phyloP scores from a whole-genome alignment of 441 rosid species.

The Mallotus japonicus region DNA sequence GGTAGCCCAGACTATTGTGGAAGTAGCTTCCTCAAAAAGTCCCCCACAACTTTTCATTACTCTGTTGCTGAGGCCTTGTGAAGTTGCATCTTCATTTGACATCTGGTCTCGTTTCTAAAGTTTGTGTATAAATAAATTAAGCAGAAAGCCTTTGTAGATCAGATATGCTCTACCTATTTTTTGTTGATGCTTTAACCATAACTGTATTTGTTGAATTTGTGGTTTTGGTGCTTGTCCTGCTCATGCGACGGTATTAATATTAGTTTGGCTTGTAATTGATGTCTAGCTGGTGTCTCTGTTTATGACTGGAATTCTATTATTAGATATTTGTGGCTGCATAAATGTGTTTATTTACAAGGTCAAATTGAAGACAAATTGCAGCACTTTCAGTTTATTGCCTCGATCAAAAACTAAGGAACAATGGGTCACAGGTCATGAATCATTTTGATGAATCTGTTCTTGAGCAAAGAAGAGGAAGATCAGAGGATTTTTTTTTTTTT shows the following conservation, averaged over 20 bases:
- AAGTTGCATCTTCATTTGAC: conserved; percentile 14
- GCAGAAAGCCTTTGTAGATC: not conserved
- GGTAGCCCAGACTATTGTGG: conserved; percentile 50
- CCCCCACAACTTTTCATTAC: conserved; percentile 42
- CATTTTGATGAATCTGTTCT: too few species aligned
- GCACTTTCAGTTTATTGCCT: too few species aligned
- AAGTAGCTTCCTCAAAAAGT: conserved; percentile 44
- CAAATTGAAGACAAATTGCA: too few species aligned
- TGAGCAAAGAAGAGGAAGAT: too few species aligned
- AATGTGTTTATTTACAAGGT: too few species aligned
- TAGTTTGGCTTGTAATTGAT: not conserved
- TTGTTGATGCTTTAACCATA: not conserved
- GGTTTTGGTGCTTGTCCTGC: not conserved
- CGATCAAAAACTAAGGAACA: too few species aligned
- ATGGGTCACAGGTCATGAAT: too few species aligned
- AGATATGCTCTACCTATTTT: not conserved
- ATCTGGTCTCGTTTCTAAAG: not conserved
- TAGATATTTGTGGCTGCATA: too few species aligned
- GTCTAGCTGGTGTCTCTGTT: not conserved
- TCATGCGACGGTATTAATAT: not conserved
- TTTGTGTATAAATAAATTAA: conserved; percentile 36
- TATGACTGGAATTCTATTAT: too few species aligned
- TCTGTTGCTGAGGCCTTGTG: conserved; percentile 57
- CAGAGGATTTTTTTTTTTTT: too few species aligned
- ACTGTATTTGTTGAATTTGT: not conserved